Evolutionary conservation across 2,329 filamentous ascomycete species (phyloP), one percentile per base, ranked within the genome.

Genomic region (Diatrype stigma): DNA sequence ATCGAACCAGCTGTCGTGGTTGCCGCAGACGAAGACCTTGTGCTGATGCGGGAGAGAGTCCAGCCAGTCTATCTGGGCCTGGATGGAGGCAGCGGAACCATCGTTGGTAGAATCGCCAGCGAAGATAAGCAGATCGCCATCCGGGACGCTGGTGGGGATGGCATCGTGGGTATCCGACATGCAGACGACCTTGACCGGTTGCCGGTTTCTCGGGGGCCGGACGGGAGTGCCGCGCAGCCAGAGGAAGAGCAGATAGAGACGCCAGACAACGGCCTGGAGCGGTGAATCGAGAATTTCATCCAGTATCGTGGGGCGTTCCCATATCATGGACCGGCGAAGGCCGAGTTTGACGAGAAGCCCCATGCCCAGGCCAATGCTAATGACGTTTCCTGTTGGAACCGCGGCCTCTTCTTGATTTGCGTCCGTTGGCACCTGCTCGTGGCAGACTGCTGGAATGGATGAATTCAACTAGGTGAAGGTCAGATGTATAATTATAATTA

Each of bases 1-100:
- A 67, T 96, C 93, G 54, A 96, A 87, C 74, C 84, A 95, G 61
- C 83, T 86, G 65, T 96, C 93, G 67, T 96, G 93, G 65, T 96
- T 96, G 1, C 93, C 93, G 30, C 84, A 83, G 30, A 97, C 84
- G 34, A 92, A 80, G 22, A 96, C 77, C 69, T 96, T 96, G 67
- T 95, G 80, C 34, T 73, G 71, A 63, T 96, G 90, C 0, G 89
- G 88, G 7, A 92, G 79, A 3, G 75, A 74, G 45, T 77, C 79
- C 12, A 96, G 76, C 90, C 90, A 96, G 73, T 96, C 82, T 42
- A 96, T 76, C 61, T 94, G 87, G n/a, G 73, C 74, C 72, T 96
- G 90, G 50, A 97, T 85, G 54, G 90, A 86, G 12, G 75, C 74
- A 1, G 82, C 78, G 8, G 83, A 87, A 37, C 93, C 93, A 21